Conservation (phyloP, 176 grass and related monocot genomes). For the Aechmea fasciata region DNA sequence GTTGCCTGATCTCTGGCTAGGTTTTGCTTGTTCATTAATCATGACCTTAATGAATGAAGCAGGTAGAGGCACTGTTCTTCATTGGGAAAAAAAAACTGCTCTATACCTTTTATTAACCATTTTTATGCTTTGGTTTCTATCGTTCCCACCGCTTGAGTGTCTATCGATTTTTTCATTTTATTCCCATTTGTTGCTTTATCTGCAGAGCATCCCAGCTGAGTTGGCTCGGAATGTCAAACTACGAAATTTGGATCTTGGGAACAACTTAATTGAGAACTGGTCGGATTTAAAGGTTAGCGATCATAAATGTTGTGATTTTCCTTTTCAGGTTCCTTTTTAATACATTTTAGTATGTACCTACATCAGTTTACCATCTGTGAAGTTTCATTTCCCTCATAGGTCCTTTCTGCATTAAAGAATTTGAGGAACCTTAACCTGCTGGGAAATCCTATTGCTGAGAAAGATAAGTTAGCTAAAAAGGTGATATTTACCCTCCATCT, state of each 20-base stretch:
- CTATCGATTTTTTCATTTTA: no score
- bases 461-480: conserved; percentile 57
- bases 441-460: conserved; percentile 79
- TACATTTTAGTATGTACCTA: conserved; percentile 12
- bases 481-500: conserved; percentile 15
- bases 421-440: conserved; percentile 87
- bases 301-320: conserved; percentile 6
- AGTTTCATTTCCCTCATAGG: conserved; percentile 35
- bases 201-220: conserved; percentile 58
- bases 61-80: no score
- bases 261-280: conserved; percentile 63
- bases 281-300: conserved; percentile 68
- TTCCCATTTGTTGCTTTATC: not conserved
- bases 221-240: conserved; percentile 64
- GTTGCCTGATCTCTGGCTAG: no score
- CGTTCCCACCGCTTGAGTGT: not conserved
- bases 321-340: not conserved
- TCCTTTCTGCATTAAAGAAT: conserved; percentile 58
- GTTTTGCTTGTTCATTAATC: no score
- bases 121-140: not conserved
- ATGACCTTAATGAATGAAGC: no score
- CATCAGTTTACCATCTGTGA: conserved; percentile 5
- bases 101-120: not conserved
- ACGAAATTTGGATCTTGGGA: conserved; percentile 77
- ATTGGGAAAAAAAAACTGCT: no score